Evolutionary conservation across 2,329 filamentous ascomycete species (phyloP).

Genomic region (Tolypocladium tropicale): DNA sequence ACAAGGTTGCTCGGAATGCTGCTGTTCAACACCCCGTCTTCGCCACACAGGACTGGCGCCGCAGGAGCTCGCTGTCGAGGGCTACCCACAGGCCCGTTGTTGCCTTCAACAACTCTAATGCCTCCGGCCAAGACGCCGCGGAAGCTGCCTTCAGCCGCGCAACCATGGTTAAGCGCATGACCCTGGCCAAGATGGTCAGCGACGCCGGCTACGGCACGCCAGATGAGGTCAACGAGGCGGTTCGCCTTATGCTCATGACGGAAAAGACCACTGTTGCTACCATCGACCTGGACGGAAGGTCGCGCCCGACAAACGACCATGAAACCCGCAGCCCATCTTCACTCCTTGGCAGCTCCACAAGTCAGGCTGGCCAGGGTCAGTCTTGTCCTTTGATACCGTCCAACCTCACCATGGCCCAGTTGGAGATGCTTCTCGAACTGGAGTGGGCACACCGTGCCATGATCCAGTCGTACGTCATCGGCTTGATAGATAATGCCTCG

Average conservation of each 20-base stretch:
- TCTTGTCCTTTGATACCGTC: constrained; percentile 36
- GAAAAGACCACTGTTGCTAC: constrained; percentile 18
- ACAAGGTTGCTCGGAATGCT: constrained; percentile 37
- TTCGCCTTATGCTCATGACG: constrained; percentile 22
- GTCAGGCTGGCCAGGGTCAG: not conserved
- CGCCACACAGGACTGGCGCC: constrained; percentile 15
- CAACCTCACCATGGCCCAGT: constrained; percentile 50
- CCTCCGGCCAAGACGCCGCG: constrained; percentile 13
- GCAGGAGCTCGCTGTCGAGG: not conserved
- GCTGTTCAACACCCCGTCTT: constrained; percentile 26
- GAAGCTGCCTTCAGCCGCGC: constrained; percentile 10
- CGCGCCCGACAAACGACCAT: not conserved
- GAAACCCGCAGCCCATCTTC: not conserved
- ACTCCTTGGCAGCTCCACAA: not conserved
- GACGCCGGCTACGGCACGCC: constrained; percentile 22
- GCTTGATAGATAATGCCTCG: constrained; percentile 47
- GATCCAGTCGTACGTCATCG: constrained; percentile 56
- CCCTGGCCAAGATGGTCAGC: constrained; percentile 25
- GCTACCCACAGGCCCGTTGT: constrained; percentile 5
- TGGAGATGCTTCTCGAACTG: constrained; percentile 57
- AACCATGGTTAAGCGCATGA: constrained; percentile 17
- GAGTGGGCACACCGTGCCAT: constrained; percentile 61
- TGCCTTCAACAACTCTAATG: constrained; percentile 8
- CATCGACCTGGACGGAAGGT: constrained; percentile 23
- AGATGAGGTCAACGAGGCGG: constrained; percentile 19